These are phyloP conservation scores for Auxenochlorella pyrenoidosa DNA, from an alignment of 139 green algal genomes.

Conservation along the genomic window DNA sequence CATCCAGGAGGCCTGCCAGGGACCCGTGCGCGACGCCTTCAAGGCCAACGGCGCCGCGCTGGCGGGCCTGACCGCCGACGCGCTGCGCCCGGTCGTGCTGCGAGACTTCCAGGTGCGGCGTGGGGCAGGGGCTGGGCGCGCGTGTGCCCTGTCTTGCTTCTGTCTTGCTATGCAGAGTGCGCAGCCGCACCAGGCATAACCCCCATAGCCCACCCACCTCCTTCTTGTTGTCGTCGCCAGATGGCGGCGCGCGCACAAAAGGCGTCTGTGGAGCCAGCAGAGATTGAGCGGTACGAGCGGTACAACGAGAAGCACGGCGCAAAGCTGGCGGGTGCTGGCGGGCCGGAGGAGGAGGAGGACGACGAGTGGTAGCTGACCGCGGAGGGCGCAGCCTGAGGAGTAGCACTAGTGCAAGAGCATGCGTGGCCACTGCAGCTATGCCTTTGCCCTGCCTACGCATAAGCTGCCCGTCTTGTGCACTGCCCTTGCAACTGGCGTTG, in stretches of 20 bases:
- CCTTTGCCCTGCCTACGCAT: no score
- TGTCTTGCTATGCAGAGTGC: no score
- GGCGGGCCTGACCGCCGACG: conserved; percentile 53
- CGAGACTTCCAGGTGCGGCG: conserved; percentile 74
- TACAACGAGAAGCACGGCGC: conserved; percentile 91
- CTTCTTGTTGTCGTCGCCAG: conserved; percentile 42
- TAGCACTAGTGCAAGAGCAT: no score
- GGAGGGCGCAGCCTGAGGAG: no score
- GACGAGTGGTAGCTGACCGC: conserved; percentile 20
- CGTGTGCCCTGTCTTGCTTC: not conserved
- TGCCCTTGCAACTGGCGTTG: no score
- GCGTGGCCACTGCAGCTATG: no score
- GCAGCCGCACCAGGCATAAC: no score
- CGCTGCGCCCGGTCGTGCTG: conserved; percentile 79
- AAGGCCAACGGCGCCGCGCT: conserved; percentile 1
- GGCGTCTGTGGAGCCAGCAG: conserved; percentile 70
- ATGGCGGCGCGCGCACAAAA: conserved; percentile 73
- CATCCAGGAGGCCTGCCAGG: conserved; percentile 93
- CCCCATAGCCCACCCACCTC: no score
- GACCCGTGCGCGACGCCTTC: conserved; percentile 79
- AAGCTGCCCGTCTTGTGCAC: no score
- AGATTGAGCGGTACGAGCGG: conserved; percentile 80
- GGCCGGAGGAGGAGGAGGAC: conserved; percentile 39
- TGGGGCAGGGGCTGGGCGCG: not conserved
- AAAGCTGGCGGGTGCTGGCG: conserved; percentile 32